A percentile compares a stretch with the other conserved stretches of the same genome.
These are phyloP conservation scores for Nicotiana benthamiana DNA, from an alignment of 257 asterid genomes.

Conservation along the genomic window DNA sequence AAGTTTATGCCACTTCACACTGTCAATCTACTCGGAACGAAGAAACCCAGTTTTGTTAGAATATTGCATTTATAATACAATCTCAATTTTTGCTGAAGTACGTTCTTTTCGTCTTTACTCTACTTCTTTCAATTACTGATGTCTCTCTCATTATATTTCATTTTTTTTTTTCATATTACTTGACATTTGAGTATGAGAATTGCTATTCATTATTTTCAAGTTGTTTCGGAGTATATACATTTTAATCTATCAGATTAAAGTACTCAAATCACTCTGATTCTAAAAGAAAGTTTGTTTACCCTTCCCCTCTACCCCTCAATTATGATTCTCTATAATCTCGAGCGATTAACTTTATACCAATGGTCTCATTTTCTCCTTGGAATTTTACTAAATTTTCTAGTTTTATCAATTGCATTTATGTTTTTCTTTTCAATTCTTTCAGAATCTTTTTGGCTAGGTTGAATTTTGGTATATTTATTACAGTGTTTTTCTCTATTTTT, in stretches of 20 bases:
- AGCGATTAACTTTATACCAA: neutral
- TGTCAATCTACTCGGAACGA: neutral
- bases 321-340: neutral
- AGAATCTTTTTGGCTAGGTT: neutral
- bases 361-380: neutral
- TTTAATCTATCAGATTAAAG: neutral
- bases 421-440: conserved; percentile 4
- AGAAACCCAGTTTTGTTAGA: neutral
- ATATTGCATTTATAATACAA: neutral
- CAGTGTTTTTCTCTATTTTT: neutral
- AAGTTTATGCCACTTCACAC: neutral
- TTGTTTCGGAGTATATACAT: neutral
- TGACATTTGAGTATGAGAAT: neutral
- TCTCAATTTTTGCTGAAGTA: neutral
- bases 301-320: neutral
- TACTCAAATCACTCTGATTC: neutral
- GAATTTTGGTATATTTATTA: neutral
- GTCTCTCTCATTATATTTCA: neutral
- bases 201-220: neutral
- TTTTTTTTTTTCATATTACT: neutral
- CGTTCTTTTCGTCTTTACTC: neutral
- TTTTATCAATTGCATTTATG: neutral
- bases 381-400: neutral
- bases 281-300: neutral
- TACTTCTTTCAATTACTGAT: neutral